These are phyloP conservation scores for Cordyceps fumosorosea DNA, from an alignment of 2,329 filamentous ascomycete species.

Conservation along the genomic window DNA sequence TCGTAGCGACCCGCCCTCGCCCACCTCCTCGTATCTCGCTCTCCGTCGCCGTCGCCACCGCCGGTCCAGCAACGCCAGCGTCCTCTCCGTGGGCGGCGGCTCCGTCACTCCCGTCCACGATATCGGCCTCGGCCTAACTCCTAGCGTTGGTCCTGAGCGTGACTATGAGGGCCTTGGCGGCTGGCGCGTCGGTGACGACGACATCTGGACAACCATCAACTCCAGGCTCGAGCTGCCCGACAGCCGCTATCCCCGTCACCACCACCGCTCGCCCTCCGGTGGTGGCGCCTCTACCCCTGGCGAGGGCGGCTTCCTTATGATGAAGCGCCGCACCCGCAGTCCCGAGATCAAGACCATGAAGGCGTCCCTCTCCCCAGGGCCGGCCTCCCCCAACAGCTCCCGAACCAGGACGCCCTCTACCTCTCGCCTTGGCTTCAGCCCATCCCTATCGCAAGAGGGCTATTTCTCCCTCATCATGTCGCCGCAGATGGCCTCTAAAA, in stretches of 20 bases:
- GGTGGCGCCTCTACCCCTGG: conserved; percentile 31
- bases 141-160: conserved; percentile 44
- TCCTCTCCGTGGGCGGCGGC: conserved; percentile 26
- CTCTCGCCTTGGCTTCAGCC: conserved; percentile 26
- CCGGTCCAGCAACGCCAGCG: conserved; percentile 29
- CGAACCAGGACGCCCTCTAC: conserved; percentile 42
- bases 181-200: conserved; percentile 44
- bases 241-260: conserved; percentile 32
- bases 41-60: conserved; percentile 22
- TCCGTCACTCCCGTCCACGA: conserved; percentile 29
- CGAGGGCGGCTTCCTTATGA: conserved; percentile 37
- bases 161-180: conserved; percentile 56
- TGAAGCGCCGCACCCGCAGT: conserved; percentile 33
- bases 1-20: conserved; percentile 17
- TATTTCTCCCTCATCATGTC: conserved; percentile 36
- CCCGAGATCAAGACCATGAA: conserved; percentile 22
- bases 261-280: conserved; percentile 36
- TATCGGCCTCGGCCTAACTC: conserved; percentile 33
- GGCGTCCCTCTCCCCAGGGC: conserved; percentile 14
- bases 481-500: conserved; percentile 22
- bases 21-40: conserved; percentile 7
- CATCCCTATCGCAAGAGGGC: conserved; percentile 27
- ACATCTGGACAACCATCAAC: conserved; percentile 47
- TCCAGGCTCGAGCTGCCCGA: conserved; percentile 45
- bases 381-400: conserved; percentile 39